phyloP scores from a whole-genome alignment of 495 filamentous ascomycete species.

The Podospora conica region DNA sequence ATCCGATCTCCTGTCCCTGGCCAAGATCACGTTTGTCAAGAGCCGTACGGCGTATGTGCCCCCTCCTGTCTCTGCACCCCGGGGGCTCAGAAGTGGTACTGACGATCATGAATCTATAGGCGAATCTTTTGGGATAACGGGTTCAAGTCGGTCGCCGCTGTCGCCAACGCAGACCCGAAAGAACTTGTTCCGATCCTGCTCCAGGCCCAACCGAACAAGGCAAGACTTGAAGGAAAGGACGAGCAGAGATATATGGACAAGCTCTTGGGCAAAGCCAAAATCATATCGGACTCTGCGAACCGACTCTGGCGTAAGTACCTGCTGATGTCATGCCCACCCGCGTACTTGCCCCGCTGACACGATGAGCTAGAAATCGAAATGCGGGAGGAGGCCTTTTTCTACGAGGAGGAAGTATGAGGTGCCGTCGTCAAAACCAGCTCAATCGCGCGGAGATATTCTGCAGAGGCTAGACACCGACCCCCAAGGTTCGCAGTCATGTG shows the following conservation, averaged over 20 bases:
- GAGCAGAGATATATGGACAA: conserved; percentile 59
- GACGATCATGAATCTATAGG: conserved; percentile 11
- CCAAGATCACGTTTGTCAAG: conserved; percentile 72
- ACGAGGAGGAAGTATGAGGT: conserved; percentile 34
- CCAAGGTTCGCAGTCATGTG: not conserved
- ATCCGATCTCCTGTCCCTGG: conserved; percentile 65
- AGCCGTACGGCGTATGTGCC: conserved; percentile 55
- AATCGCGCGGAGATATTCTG: not conserved
- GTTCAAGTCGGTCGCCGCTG: conserved; percentile 56
- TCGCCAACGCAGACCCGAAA: conserved; percentile 62
- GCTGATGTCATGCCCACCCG: conserved; percentile 12
- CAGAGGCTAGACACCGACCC: not conserved
- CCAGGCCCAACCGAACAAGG: conserved; percentile 62
- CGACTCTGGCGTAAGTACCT: conserved; percentile 59
- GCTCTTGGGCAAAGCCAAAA: conserved; percentile 58
- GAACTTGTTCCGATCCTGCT: conserved; percentile 65
- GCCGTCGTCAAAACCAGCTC: too few relatives aligned
- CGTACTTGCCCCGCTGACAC: not conserved
- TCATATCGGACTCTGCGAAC: conserved; percentile 65
- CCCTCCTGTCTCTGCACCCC: not conserved
- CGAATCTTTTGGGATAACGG: conserved; percentile 74
- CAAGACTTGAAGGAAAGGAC: conserved; percentile 51
- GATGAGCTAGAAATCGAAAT: conserved; percentile 37
- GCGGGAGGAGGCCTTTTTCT: conserved; percentile 28
- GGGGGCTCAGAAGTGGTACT: too few relatives aligned